Evolutionary conservation across 2,329 filamentous ascomycete genomes (phyloP), one percentile per base, ranked within the genome.

Genomic region (Cladobotryum protrusum): DNA sequence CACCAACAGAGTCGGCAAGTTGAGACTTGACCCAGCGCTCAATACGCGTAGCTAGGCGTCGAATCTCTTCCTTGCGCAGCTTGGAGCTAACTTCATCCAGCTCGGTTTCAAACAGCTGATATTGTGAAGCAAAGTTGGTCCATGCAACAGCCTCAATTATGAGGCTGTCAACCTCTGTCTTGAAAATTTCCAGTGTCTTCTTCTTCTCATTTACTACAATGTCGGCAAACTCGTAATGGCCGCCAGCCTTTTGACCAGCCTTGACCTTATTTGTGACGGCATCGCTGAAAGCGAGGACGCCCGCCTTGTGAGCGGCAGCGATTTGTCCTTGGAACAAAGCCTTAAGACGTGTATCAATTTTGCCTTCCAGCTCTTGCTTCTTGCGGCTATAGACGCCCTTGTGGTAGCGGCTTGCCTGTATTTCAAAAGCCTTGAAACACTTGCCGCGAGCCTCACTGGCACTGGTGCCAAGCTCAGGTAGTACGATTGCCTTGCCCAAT

Each of bases 61-160:
- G 83, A 89, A 99, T 96, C 71, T 99, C 93, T 57, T 99, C 93
- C 63, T 93, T 91, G 59, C 93, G 82, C 58, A 99, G 72, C 54
- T 87, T 84, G 37, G 81, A 78, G 57, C 90, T 95, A 48, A 95
- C 89, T 57, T 93, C 87, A 54, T 95, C 89, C 13, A 99, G 77
- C 52, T 99, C 93, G 66, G 95, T 92, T 64, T 88, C 86, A 60
- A 92, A 96, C 20, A 96, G 73, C 19, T 78, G 72, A 52, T 87
- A 77, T 66, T 96, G 88, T 43, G 90, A 79, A 63, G 85, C 83
- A 66, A 93, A 95, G 66, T 89, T 86, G 57, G 87, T 91, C 92
- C 92, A 99, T 1, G 83, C 64, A 0, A 92, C 81, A n/a, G 82
- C 88, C 56, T 89, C 80, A 9, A 99, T 89, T 7, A 82, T 71